Base-by-base conservation (phyloP, 1,139 yeast species). In the Sugiyamaella sp. region DNA sequence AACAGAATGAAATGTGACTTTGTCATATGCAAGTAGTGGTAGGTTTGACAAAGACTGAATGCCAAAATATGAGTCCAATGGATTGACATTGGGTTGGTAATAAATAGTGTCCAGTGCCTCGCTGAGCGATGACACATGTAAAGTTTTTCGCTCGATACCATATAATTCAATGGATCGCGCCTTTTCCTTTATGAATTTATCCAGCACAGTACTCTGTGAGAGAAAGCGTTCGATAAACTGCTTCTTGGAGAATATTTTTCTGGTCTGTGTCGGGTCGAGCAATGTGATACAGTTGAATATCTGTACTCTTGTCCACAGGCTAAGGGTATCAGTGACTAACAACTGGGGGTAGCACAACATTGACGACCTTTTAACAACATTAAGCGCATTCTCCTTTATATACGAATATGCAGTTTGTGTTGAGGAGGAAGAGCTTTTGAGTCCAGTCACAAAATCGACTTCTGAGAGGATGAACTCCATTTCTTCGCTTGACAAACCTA, bases 281-380 rank as follows among this genome's bases (percentile, higher is more conserved):
- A 27, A 6, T 5, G 42, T 37, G 17, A 55, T 16, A 3, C 41
- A 25, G 4, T 38, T 37, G 35, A 52, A 55, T 8, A 57, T 41
- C 16, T 41, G 43, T 16, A 54, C n/a, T 38, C 53, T 44, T 4
- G 54, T 46, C 52, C 56, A 54, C 3, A 54, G 41, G 27, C 46
- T 46, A 9, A 55, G 24, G 32, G 46, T 42, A 6, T 44, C 22
- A n/a, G 42, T 29, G 2, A 49, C 43, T 44, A 53, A 41, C 38
- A 57, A 24, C 42, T 57, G 60, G 32, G 60, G 60, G 25, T 52
- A 42, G 38, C 29, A 24, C 12, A 29, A 27, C 37, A 37, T 22
- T 14, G 29, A 37, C n/a, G 47, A 4, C 4, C n/a, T 39, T 14
- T 38, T 29, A 12, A 29, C 10, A 21, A 44, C 21, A 2, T 22